These are phyloP conservation scores for Saturnispora sekii DNA, from an alignment of 805 yeast genomes.

Conservation along the genomic window DNA sequence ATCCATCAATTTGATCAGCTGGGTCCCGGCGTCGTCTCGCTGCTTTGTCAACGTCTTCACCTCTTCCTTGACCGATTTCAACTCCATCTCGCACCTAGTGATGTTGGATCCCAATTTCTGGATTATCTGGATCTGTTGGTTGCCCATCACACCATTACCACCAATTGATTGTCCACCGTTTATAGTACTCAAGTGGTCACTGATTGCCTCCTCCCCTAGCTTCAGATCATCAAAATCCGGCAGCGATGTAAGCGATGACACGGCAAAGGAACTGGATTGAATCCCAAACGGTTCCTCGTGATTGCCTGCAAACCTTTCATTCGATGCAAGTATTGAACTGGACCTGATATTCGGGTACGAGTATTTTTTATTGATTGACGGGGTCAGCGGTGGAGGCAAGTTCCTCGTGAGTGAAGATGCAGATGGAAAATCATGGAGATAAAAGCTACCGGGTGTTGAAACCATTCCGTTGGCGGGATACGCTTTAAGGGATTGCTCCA, in stretches of 20 bases:
- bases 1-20: constrained; percentile 49
- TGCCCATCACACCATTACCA: constrained; percentile 14
- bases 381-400: constrained; percentile 11
- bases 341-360: constrained; percentile 2
- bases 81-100: constrained; percentile 71
- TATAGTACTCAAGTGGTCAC: constrained; percentile 9
- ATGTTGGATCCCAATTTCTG: constrained; percentile 69
- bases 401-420: constrained; percentile 16
- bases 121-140: constrained; percentile 46
- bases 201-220: constrained; percentile 11
- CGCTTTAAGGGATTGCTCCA: constrained; percentile 11
- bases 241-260: not conserved
- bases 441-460: constrained; percentile 13
- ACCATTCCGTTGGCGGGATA: constrained; percentile 2
- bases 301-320: constrained; percentile 15
- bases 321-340: constrained; percentile 9
- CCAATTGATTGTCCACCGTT: constrained; percentile 2
- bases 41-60: constrained; percentile 42
- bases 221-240: constrained; percentile 8
- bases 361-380: constrained; percentile 20
- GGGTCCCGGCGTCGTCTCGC: constrained; percentile 59
- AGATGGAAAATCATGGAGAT: constrained; percentile 25
- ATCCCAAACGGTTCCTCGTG: constrained; percentile 9
- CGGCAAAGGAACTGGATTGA: constrained; percentile 1
- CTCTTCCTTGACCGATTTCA: constrained; percentile 55